These are phyloP conservation scores for Narthecium ossifragum DNA, from an alignment of 106 monocot species.

Conservation along the genomic window DNA sequence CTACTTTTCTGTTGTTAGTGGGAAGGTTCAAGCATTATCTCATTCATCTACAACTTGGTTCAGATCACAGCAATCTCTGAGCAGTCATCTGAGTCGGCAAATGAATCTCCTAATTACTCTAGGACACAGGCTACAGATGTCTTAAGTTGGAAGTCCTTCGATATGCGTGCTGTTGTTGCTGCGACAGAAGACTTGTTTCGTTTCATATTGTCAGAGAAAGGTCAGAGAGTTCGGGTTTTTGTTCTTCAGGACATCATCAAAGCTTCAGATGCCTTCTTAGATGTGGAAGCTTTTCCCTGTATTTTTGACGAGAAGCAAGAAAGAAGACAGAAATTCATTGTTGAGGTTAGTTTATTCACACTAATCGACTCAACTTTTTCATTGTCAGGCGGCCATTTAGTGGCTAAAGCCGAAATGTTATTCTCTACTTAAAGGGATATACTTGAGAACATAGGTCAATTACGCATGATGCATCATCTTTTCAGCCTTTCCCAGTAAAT, in stretches of 20 bases:
- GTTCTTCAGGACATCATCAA: conserved; percentile 75
- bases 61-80: conserved; percentile 94
- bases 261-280: conserved; percentile 53
- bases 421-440: not conserved
- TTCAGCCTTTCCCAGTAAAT: too few species aligned
- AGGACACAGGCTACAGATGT: conserved; percentile 2
- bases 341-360: conserved; percentile 34
- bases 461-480: too few species aligned
- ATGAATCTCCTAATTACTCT: conserved; percentile 16
- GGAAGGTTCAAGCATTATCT: too few species aligned
- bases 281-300: conserved; percentile 48
- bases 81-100: conserved; percentile 42
- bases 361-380: too few species aligned
- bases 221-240: conserved; percentile 75
- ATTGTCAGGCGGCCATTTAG: too few species aligned
- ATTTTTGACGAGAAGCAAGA: conserved; percentile 19
- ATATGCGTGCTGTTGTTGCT: conserved; percentile 85
- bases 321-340: conserved; percentile 3
- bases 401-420: too few species aligned
- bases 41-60: conserved; percentile 7
- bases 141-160: conserved; percentile 71
- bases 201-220: conserved; percentile 86
- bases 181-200: conserved; percentile 82
- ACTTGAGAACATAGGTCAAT: too few species aligned
- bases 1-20: not conserved